phyloP scores from a whole-genome alignment of 2,329 filamentous ascomycete species.

The Drechslerella dactyloides region DNA sequence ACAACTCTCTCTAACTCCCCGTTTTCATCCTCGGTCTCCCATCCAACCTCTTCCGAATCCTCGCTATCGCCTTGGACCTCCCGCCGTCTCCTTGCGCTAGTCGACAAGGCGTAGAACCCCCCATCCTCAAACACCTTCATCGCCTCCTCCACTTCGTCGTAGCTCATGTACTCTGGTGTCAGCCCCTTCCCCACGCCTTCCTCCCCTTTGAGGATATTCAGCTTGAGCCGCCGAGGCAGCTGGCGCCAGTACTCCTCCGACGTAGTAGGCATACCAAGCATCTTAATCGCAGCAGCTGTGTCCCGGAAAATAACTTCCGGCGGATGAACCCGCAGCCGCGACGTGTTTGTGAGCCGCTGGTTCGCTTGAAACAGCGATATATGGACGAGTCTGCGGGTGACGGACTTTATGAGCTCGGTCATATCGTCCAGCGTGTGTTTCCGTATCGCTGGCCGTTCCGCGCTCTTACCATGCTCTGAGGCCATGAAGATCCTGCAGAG shows the following conservation, averaged over 20 bases:
- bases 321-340: not conserved
- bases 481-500: conserved; percentile 42
- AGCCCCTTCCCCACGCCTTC: conserved; percentile 6
- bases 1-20: conserved; percentile 8
- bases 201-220: conserved; percentile 18
- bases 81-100: not conserved
- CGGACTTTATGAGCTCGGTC: conserved; percentile 15
- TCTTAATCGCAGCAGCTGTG: conserved; percentile 27
- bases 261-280: conserved; percentile 42
- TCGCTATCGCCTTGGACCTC: not conserved
- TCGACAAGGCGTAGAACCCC: conserved; percentile 9
- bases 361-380: conserved; percentile 32
- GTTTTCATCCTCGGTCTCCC: conserved; percentile 46
- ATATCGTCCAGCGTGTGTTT: conserved; percentile 40
- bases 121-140: conserved; percentile 38
- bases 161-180: conserved; percentile 21
- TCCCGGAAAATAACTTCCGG: conserved; percentile 16
- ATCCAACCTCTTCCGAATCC: conserved; percentile 5
- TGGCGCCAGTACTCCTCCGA: conserved; percentile 48
- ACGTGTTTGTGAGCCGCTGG: conserved; percentile 18
- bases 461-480: conserved; percentile 13
- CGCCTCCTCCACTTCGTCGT: conserved; percentile 35
- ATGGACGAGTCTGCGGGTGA: conserved; percentile 37
- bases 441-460: conserved; percentile 24
- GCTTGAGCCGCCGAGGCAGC: conserved; percentile 20